These are phyloP conservation scores for Pichia paraexigua DNA, from an alignment of 805 yeast species.

Conservation along the genomic window DNA sequence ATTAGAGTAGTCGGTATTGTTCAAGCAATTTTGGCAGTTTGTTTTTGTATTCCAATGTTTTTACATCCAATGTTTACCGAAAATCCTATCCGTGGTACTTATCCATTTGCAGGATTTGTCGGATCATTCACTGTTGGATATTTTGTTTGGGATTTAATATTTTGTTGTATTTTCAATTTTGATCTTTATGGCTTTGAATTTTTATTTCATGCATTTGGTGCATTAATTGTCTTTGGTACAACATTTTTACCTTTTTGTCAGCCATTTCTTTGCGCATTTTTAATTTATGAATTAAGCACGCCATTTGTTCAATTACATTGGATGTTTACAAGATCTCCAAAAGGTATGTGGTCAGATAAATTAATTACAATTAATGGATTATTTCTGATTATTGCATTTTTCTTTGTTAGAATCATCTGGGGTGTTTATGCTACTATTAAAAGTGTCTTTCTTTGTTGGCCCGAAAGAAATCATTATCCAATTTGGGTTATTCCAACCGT, in stretches of 20 bases:
- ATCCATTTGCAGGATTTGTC: conserved; percentile 70
- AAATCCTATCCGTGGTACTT: conserved; percentile 58
- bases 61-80: conserved; percentile 39
- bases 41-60: conserved; percentile 56
- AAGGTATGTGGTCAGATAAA: conserved; percentile 49
- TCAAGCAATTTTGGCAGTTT: conserved; percentile 64
- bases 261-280: conserved; percentile 75
- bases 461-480: conserved; percentile 36
- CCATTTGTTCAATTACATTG: conserved; percentile 94
- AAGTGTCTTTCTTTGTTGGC: conserved; percentile 40
- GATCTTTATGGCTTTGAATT: conserved; percentile 74
- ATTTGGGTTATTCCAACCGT: conserved; percentile 40
- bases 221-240: conserved; percentile 61
- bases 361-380: conserved; percentile 64
- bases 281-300: conserved; percentile 81
- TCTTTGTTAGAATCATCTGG: conserved; percentile 74
- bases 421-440: conserved; percentile 70
- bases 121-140: conserved; percentile 73
- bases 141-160: conserved; percentile 80
- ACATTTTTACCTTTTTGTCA: conserved; percentile 68
- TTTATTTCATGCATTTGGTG: conserved; percentile 75
- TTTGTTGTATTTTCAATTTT: conserved; percentile 54
- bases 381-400: conserved; percentile 59
- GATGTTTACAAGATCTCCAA: conserved; percentile 76
- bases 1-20: conserved; percentile 85